Base-by-base conservation (phyloP, 179 eudicot genomes). In the Vitellaria paradoxa region DNA sequence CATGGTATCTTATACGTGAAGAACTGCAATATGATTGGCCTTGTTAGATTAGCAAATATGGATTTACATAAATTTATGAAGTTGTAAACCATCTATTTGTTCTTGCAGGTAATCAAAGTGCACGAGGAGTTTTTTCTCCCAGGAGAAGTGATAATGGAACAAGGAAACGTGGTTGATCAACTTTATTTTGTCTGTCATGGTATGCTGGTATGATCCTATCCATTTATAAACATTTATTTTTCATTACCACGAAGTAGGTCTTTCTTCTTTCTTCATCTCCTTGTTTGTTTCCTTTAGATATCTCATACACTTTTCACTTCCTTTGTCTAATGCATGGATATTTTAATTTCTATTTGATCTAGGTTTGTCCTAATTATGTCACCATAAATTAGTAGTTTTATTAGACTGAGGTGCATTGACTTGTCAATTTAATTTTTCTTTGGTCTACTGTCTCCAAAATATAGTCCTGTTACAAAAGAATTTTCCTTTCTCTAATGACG, bases 81-180 rank as follows among this genome's bases (percentile, higher is more conserved):
- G 17, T 68, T 15, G 23, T 7, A 30, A 74, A 21, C 9, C 8
- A 21, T 42, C 42, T 20, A 55, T 81, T n/a, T 70, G 6, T 59
- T 59, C 20, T 63, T 80, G 63, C 86, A 93, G 98, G 94, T 91
- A 63, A 96, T 78, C 73, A 86, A 83, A 83, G 91, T 96, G 42
- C 92, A 88, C 23, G 99, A 96, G 81, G 98, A 96, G 79, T 96
- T 96, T 86, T 96, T 96, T 62, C 92, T 91, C 23, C 98, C 98
- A 9, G 99, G 98, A 65, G 99, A 96, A 88, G 89, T 96, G 52
- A 89, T 93, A 83, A 77, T 93, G 84, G 97, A 96, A 83, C 96
- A 87, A 67, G 98, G 97, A 79, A 85, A 85, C 80, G 96, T 86
- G 13, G 99, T 96, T n/a, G 99, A 96, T 83, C 99, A 96, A 80